Percentiles rank a stretch among this genome's conserved stretches.
These are phyloP conservation scores for Corymbia calophylla DNA, from an alignment of 441 rosid species.

Conservation along the genomic window DNA sequence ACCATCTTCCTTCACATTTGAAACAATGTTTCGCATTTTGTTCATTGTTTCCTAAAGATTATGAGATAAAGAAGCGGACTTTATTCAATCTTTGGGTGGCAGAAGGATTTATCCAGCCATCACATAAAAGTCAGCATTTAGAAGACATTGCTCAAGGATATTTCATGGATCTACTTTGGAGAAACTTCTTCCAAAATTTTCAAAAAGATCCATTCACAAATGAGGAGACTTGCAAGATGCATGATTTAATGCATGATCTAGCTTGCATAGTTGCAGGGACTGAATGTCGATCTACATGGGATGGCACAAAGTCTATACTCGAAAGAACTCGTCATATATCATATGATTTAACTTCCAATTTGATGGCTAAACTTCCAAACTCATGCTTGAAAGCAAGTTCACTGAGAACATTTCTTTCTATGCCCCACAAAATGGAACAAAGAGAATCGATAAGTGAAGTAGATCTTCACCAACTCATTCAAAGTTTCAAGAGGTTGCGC, in stretches of 20 bases:
- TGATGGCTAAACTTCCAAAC: fast-evolving
- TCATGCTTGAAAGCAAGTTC: neutral
- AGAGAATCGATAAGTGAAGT: neutral
- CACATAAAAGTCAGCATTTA: fast-evolving
- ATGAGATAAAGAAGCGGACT: neutral
- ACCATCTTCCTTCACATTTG: neutral
- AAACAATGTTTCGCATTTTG: neutral
- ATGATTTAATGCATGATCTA: neutral
- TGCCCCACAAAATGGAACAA: fast-evolving
- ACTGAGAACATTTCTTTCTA: neutral
- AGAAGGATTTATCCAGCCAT: neutral
- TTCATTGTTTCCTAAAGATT: neutral
- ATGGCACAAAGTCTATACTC: neutral
- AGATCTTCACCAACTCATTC: neutral
- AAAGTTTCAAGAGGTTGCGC: neutral
- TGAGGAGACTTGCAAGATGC: neutral
- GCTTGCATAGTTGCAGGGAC: neutral
- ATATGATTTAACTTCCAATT: neutral
- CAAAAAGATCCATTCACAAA: neutral
- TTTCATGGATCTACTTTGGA: neutral
- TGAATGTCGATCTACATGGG: neutral
- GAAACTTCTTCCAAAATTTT: neutral
- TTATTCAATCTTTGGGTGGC: neutral
- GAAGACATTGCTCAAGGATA: neutral
- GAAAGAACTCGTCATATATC: neutral